Percentiles rank a stretch among this genome's conserved stretches.
Evolutionary conservation across 371 early-diverging fungal species (phyloP).

Genomic region (Cokeromyces recurvatus): DNA sequence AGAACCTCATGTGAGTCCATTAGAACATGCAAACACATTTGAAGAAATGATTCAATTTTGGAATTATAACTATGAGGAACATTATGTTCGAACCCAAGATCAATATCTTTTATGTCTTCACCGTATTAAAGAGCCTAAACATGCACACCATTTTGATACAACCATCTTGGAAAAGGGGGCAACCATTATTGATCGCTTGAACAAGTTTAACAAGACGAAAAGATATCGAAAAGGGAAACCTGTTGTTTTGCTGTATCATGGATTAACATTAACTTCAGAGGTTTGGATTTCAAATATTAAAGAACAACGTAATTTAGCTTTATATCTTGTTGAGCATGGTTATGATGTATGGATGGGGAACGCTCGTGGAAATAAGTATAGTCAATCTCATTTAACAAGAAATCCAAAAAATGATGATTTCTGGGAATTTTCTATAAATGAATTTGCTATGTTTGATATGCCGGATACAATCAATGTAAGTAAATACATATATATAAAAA

Average conservation of each 20-base stretch:
- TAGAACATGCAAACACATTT: slow-evolving; percentile 54
- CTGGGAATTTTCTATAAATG: slow-evolving; percentile 94
- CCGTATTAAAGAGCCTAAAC: slow-evolving; percentile 49
- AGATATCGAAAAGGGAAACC: slow-evolving; percentile 42
- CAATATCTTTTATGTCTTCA: slow-evolving; percentile 82
- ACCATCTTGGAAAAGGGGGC: slow-evolving; percentile 2
- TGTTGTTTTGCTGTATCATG: slow-evolving; percentile 89
- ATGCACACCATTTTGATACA: background rate
- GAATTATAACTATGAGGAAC: slow-evolving; percentile 76
- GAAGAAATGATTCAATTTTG: slow-evolving; percentile 64
- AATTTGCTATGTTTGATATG: slow-evolving; percentile 81
- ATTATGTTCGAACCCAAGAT: slow-evolving; percentile 78
- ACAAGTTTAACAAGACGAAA: slow-evolving; percentile 3
- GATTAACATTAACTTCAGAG: slow-evolving; percentile 88
- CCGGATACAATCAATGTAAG: slow-evolving; percentile 77
- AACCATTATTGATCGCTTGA: background rate
- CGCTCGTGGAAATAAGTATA: slow-evolving; percentile 92
- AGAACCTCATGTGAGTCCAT: slow-evolving; percentile 47
- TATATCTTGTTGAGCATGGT: slow-evolving; percentile 67
- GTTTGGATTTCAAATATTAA: slow-evolving; percentile 84
- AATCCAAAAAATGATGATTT: slow-evolving; percentile 68
- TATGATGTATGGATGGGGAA: slow-evolving; percentile 98
- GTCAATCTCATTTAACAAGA: slow-evolving; percentile 71
- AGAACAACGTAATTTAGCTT: slow-evolving; percentile 60
- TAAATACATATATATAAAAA: background rate